Conservation (phyloP, 169 alveolate species). For the Plasmodium ovale region DNA sequence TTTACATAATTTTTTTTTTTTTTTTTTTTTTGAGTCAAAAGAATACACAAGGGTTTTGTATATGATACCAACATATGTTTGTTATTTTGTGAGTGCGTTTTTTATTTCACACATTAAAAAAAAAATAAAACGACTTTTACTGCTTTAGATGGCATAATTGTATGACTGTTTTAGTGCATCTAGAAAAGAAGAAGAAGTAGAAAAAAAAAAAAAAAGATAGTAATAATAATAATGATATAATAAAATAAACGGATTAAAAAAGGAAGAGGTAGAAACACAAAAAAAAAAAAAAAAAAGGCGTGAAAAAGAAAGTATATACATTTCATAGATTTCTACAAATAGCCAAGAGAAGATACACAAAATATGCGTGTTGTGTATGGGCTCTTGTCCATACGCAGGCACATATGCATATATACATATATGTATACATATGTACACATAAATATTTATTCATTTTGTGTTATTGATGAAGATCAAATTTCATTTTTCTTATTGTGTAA, state of each 20-base stretch:
- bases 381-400: not conserved
- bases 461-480: constrained; percentile 1
- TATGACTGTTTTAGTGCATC: not conserved
- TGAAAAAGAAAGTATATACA: not conserved
- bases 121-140: too few relatives aligned
- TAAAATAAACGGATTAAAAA: not conserved
- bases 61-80: not conserved
- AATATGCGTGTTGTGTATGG: not conserved
- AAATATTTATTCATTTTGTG: not conserved
- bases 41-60: not conserved
- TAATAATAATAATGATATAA: too few relatives aligned
- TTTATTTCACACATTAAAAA: too few relatives aligned
- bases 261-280: not conserved
- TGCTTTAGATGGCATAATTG: not conserved
- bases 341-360: too few relatives aligned
- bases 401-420: constrained; percentile 1
- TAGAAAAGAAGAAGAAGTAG: not conserved
- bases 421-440: not conserved
- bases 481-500: constrained; percentile 17
- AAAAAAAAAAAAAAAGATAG: too few relatives aligned
- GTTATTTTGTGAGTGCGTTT: not conserved
- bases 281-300: not conserved
- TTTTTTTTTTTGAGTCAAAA: not conserved
- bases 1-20: too few relatives aligned
- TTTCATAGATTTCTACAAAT: too few relatives aligned